Evolutionary conservation across 345 rosid genomes (phyloP).

Genomic region (Cardiospermum halicacabum): DNA sequence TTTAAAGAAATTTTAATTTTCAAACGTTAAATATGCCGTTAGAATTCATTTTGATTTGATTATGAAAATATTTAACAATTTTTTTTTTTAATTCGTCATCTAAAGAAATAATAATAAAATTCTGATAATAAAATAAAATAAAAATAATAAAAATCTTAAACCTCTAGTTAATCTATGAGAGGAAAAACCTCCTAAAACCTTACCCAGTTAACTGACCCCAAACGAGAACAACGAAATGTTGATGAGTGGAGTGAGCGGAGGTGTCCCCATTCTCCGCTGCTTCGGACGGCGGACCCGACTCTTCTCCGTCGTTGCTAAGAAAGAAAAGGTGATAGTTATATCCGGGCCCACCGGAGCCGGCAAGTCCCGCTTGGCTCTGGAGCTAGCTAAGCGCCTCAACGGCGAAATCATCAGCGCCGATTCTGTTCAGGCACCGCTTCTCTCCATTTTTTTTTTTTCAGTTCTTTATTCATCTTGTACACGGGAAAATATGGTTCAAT

Average conservation of each 20-base stretch:
- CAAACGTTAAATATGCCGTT: too few relatives aligned
- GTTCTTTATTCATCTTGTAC: too few relatives aligned
- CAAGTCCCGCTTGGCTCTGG: constrained; percentile 76
- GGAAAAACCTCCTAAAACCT: neutral
- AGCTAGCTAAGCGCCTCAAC: constrained; percentile 82
- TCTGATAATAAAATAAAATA: neutral
- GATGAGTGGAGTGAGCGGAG: constrained; percentile 29
- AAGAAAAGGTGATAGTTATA: constrained; percentile 71
- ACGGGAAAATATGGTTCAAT: neutral
- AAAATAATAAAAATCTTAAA: neutral
- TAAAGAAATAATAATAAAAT: neutral
- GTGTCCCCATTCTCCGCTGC: constrained; percentile 27
- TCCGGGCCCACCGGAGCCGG: constrained; percentile 96
- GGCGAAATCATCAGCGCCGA: constrained; percentile 98
- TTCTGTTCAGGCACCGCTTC: constrained; percentile 68
- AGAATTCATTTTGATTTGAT: too few relatives aligned
- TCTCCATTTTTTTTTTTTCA: too few relatives aligned
- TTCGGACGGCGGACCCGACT: constrained; percentile 29
- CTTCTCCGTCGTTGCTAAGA: constrained; percentile 33
- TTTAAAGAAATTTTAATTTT: too few relatives aligned
- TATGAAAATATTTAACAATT: too few relatives aligned
- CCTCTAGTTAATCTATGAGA: too few relatives aligned
- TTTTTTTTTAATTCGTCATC: too few relatives aligned
- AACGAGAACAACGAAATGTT: constrained; percentile 23
- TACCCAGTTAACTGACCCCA: neutral